A percentile compares a stretch with the other conserved stretches of the same genome.
Evolutionary conservation across 148 eudicot genomes (phyloP).

Genomic region (Pharnaceum exiguum): DNA sequence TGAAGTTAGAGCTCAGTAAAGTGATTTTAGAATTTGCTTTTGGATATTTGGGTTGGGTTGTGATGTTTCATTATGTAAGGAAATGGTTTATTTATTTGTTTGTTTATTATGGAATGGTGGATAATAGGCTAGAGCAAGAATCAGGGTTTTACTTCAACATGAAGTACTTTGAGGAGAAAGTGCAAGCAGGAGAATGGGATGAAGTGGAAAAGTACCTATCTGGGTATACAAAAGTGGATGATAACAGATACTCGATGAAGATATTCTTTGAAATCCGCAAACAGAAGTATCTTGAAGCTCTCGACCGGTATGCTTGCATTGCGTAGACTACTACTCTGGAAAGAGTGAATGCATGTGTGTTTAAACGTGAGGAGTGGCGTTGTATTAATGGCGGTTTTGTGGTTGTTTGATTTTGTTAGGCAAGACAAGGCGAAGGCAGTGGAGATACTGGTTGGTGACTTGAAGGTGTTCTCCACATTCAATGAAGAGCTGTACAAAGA

Average conservation of each 20-base stretch:
- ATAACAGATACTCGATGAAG: conserved; percentile 89
- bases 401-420: conserved; percentile 37
- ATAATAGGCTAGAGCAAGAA: conserved; percentile 80
- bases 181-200: conserved; percentile 87
- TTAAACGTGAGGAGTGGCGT: neutral
- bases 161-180: conserved; percentile 89
- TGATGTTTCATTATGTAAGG: neutral
- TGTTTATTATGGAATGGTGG: conserved; percentile 7
- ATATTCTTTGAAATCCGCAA: conserved; percentile 84
- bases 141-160: conserved; percentile 85
- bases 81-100: neutral
- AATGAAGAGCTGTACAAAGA: conserved; percentile 77
- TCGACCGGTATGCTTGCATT: conserved; percentile 43
- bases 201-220: conserved; percentile 87
- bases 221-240: conserved; percentile 84
- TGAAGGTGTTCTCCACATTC: conserved; percentile 84
- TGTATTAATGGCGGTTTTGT: neutral
- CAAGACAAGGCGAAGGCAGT: conserved; percentile 82
- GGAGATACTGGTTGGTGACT: conserved; percentile 68
- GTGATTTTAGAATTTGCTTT: no score
- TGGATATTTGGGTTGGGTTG: neutral
- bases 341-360: neutral
- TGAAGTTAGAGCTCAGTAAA: no score
- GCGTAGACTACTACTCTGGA: neutral
- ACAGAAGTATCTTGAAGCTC: conserved; percentile 91